Evolutionary conservation across 208 protist species (phyloP), one percentile per base, ranked within the genome.

Genomic region (Naegleria lovaniensis): DNA sequence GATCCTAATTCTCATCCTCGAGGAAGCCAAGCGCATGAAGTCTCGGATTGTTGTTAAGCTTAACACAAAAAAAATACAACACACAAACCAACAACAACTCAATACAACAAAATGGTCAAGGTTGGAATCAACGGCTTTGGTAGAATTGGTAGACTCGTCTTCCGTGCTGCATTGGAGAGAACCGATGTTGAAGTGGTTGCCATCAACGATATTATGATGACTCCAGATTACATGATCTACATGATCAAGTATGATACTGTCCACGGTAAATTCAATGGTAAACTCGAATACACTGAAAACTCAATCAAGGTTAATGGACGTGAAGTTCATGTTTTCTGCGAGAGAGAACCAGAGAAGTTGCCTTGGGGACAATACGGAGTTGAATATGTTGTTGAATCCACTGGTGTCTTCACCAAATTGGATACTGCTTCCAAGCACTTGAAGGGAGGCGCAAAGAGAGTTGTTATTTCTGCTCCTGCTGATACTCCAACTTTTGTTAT

Each of bases 401-500:
- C 99, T 51, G 99, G 99, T 91, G 94, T 99, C 33, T 99, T 99
- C 96, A 97, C 96, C 13, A 94, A 94, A 52, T 94, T 95, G 39
- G 96, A 96, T n/a, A 95, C 94, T 48, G 98, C 97, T 41, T 90
- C 94, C 90, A 94, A 93, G 48, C 99, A 99, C 94, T 86, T 99
- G 15, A 95, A 97, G 67, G 97, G 96, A 79, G 97, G 98, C 59
- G 98, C 97, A 91, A 99, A 99, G 96, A 98, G 99, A 91, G 98
- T 99, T 83, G 94, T 99, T 93, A 99, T 99, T 95, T 98, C 98
- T 52, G 99, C 98, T n/a, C 99, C 99, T 41, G 97, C 98, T 41
- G 95, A 92, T 89, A 95, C 97, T 13, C 98, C 98, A 92, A 99
- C 97, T 93, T 97, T 99, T 90, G 99, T 99, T 88, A 98, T 99